A percentile compares a stretch with the other conserved stretches of the same genome.
These are phyloP conservation scores for Zalaria obscura DNA, from an alignment of 2,329 filamentous ascomycete species.

Conservation along the genomic window DNA sequence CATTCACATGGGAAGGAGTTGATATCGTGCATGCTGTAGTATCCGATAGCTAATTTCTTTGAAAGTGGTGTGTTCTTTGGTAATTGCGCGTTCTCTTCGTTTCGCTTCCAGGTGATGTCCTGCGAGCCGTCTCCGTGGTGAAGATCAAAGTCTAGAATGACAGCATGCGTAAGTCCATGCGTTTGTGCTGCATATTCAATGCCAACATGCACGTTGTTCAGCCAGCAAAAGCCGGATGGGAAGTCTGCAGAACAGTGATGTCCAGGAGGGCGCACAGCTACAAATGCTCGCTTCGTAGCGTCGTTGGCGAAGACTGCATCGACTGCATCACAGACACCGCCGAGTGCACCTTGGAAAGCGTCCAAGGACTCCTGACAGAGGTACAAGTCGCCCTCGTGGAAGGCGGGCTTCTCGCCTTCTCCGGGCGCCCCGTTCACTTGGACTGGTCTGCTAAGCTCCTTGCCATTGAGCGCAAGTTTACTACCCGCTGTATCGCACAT, in stretches of 20 bases:
- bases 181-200: constrained; percentile 78
- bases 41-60: constrained; percentile 81
- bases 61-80: constrained; percentile 58
- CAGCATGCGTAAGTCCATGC: constrained; percentile 83
- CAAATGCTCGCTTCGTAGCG: constrained; percentile 53
- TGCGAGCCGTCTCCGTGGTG: constrained; percentile 96
- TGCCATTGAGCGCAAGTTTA: constrained; percentile 62
- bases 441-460: constrained; percentile 52
- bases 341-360: constrained; percentile 81
- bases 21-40: constrained; percentile 95
- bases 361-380: constrained; percentile 73
- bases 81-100: constrained; percentile 49
- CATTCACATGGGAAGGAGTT: constrained; percentile 95
- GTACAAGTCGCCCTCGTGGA: constrained; percentile 86
- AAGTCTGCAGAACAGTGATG: constrained; percentile 86
- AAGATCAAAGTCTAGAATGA: constrained; percentile 83
- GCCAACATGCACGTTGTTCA: constrained; percentile 96
- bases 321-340: constrained; percentile 85
- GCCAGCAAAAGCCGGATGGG: constrained; percentile 94
- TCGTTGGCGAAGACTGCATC: constrained; percentile 58
- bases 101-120: constrained; percentile 82
- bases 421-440: constrained; percentile 10
- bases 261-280: constrained; percentile 81
- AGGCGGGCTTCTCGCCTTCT: constrained; percentile 44
- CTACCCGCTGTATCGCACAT: constrained; percentile 74